Evolutionary conservation across 305 asterid species (phyloP).

Genomic region (Lippia alba): DNA sequence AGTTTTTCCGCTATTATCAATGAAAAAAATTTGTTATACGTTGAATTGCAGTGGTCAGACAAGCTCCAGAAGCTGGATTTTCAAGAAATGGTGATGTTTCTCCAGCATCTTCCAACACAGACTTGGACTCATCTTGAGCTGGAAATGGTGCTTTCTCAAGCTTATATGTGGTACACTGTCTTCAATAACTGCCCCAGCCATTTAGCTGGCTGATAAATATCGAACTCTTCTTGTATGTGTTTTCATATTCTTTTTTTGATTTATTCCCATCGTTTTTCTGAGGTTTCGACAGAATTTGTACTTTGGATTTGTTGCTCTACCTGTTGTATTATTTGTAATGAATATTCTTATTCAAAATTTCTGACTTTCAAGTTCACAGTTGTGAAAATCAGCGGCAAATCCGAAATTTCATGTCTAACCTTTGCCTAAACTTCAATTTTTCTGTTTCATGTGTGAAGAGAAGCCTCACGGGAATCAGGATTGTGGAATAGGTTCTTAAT

Average conservation of each 20-base stretch:
- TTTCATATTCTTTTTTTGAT: neutral
- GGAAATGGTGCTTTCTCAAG: conserved; percentile 92
- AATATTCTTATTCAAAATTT: conserved; percentile 10
- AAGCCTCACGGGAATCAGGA: too few relatives aligned
- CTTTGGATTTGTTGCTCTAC: conserved; percentile 20
- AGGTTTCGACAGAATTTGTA: conserved; percentile 30
- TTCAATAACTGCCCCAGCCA: conserved; percentile 95
- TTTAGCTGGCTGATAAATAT: conserved; percentile 64
- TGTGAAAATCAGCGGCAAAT: conserved; percentile 13
- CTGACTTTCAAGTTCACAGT: neutral
- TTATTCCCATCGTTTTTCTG: neutral
- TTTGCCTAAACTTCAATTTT: too few relatives aligned
- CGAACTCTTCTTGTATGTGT: neutral
- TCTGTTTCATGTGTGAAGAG: too few relatives aligned
- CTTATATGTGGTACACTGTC: conserved; percentile 97
- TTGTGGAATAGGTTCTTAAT: too few relatives aligned
- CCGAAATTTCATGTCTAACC: too few relatives aligned
- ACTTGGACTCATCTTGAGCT: conserved; percentile 82
- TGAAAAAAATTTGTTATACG: too few relatives aligned
- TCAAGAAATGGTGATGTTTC: conserved; percentile 99
- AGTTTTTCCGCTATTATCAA: too few relatives aligned
- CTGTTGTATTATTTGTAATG: conserved; percentile 33
- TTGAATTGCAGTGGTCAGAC: conserved; percentile 76
- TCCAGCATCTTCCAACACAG: conserved; percentile 92
- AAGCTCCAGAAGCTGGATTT: conserved; percentile 84